These are phyloP conservation scores for Diaporthe sp. DNA, from an alignment of 2,329 filamentous ascomycete species.

Conservation along the genomic window DNA sequence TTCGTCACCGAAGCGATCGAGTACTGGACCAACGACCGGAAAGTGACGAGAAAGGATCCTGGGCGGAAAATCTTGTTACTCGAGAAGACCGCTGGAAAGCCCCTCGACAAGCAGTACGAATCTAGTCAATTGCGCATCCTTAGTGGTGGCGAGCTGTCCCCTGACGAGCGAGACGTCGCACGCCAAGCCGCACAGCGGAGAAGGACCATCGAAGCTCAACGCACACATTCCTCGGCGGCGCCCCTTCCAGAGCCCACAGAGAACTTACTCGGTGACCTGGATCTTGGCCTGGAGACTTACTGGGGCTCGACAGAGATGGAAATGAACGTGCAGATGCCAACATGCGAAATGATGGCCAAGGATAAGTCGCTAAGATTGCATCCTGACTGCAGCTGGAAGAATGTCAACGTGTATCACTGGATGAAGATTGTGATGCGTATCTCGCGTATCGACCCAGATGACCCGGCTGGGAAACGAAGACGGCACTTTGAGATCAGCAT, in stretches of 20 bases:
- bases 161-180: slow-evolving; percentile 62
- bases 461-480: slow-evolving; percentile 79
- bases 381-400: slow-evolving; percentile 93
- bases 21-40: slow-evolving; percentile 89
- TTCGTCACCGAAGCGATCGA: slow-evolving; percentile 92
- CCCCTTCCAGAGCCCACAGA: slow-evolving; percentile 68
- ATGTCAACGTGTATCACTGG: slow-evolving; percentile 95
- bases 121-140: slow-evolving; percentile 83
- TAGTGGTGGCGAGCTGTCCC: slow-evolving; percentile 82
- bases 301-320: slow-evolving; percentile 95
- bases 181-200: slow-evolving; percentile 61
- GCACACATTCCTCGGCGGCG: slow-evolving; percentile 55
- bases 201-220: slow-evolving; percentile 68
- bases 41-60: slow-evolving; percentile 86
- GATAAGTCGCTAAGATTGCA: slow-evolving; percentile 77
- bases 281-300: slow-evolving; percentile 77
- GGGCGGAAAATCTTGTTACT: slow-evolving; percentile 88
- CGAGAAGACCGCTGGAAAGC: slow-evolving; percentile 87
- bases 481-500: slow-evolving; percentile 97
- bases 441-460: slow-evolving; percentile 84
- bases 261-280: slow-evolving; percentile 86
- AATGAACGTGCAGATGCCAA: slow-evolving; percentile 92
- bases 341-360: slow-evolving; percentile 87
- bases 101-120: slow-evolving; percentile 79
- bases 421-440: slow-evolving; percentile 98